Conservation (phyloP, 129 eudicot species). For the Deinandra increscens region DNA sequence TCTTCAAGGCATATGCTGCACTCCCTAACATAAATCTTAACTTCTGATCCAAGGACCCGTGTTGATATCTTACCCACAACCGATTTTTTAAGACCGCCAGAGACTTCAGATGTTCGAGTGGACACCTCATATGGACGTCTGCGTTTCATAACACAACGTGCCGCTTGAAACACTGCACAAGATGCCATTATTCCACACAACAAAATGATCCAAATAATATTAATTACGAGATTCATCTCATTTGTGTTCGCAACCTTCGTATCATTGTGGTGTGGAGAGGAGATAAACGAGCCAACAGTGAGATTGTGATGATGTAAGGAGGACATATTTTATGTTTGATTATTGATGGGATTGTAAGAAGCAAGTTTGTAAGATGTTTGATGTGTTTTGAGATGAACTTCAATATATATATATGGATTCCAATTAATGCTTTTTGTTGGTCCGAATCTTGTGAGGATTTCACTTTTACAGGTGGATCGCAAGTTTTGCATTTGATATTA, state of each 20-base stretch:
- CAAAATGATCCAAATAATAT: conserved; percentile 31
- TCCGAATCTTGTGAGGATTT: conserved; percentile 15
- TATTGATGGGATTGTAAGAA: not conserved
- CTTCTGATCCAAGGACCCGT: conserved; percentile 34
- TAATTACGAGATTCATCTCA: conserved; percentile 24
- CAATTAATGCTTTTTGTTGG: conserved; percentile 4
- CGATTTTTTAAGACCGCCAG: conserved; percentile 44
- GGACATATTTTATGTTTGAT: conserved; percentile 17
- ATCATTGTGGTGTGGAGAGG: conserved; percentile 19
- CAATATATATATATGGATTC: conserved; percentile 8
- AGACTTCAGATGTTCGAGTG: conserved; percentile 4
- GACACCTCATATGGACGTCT: conserved; percentile 6
- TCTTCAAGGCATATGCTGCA: conserved; percentile 58
- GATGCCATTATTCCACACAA: conserved; percentile 24
- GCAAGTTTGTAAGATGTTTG: not conserved
- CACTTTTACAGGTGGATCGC: conserved; percentile 19
- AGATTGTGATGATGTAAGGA: conserved; percentile 23
- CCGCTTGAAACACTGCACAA: conserved; percentile 31
- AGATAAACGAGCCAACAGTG: not conserved
- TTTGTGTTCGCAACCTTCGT: conserved; percentile 17
- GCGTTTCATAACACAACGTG: conserved; percentile 5
- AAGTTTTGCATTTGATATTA: conserved; percentile 1
- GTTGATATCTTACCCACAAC: conserved; percentile 40
- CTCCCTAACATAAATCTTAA: conserved; percentile 25
- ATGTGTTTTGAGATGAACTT: not conserved